phyloP scores from a whole-genome alignment of 2,329 filamentous ascomycete species.

The Nannizziopsis barbatae region DNA sequence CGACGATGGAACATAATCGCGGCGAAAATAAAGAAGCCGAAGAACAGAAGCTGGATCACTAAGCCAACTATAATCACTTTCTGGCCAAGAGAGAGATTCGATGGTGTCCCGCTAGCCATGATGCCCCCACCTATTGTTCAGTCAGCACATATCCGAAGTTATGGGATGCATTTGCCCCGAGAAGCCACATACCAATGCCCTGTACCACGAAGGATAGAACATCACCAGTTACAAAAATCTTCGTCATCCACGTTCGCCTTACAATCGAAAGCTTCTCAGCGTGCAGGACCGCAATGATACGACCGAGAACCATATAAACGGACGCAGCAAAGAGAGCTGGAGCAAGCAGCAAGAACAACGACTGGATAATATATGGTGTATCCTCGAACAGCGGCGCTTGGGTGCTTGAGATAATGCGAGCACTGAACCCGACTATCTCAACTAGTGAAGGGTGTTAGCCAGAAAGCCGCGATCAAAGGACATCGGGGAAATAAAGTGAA shows the following conservation, averaged over 20 bases:
- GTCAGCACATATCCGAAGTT: background rate
- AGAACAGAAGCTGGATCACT: slow-evolving; percentile 47
- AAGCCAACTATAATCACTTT: slow-evolving; percentile 46
- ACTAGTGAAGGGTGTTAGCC: slow-evolving; percentile 25
- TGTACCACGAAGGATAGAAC: slow-evolving; percentile 24
- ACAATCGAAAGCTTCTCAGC: slow-evolving; percentile 19
- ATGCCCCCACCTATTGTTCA: slow-evolving; percentile 22
- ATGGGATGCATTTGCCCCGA: background rate
- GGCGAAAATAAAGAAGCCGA: slow-evolving; percentile 44
- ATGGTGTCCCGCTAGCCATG: slow-evolving; percentile 19
- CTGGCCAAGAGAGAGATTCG: slow-evolving; percentile 17
- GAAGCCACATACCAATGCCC: slow-evolving; percentile 17
- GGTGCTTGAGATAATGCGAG: slow-evolving; percentile 33
- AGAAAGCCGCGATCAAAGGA: background rate
- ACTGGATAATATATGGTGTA: slow-evolving; percentile 23
- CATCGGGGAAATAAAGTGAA: background rate
- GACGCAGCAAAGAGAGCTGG: slow-evolving; percentile 24
- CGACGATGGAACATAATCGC: slow-evolving; percentile 41
- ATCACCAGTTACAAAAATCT: slow-evolving; percentile 25
- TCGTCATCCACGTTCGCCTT: slow-evolving; percentile 20
- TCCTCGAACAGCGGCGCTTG: slow-evolving; percentile 20
- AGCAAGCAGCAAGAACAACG: slow-evolving; percentile 24
- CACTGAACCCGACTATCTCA: slow-evolving; percentile 42
- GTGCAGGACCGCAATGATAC: slow-evolving; percentile 19
- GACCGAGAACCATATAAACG: slow-evolving; percentile 25